Percentiles rank a stretch among this genome's conserved stretches.
Conservation (phyloP, 495 filamentous ascomycete genomes). For the Penicillium cataractarum region DNA sequence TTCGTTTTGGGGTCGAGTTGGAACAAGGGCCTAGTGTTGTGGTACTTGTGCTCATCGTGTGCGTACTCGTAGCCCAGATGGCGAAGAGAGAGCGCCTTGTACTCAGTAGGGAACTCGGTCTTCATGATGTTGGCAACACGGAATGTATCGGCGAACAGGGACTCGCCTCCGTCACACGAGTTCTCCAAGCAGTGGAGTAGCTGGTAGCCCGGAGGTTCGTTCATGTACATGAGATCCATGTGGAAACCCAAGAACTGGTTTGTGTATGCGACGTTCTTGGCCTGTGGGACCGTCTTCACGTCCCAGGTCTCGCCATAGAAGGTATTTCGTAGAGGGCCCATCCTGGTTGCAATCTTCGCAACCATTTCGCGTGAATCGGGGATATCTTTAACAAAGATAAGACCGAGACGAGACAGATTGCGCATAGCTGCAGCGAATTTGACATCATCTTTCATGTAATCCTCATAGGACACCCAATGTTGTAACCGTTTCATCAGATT, state of each 20-base stretch:
- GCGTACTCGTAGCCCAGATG: conserved; percentile 68
- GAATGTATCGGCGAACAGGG: conserved; percentile 76
- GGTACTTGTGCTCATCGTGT: conserved; percentile 64
- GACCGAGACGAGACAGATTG: conserved; percentile 59
- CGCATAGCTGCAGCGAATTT: conserved; percentile 57
- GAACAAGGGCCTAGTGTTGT: conserved; percentile 57
- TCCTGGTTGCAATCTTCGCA: conserved; percentile 64
- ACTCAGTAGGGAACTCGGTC: conserved; percentile 20
- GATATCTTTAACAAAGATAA: conserved; percentile 74
- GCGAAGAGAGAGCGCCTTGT: conserved; percentile 44
- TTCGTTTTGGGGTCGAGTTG: conserved; percentile 31
- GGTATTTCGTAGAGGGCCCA: conserved; percentile 76
- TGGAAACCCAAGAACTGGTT: conserved; percentile 77
- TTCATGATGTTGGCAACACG: conserved; percentile 58
- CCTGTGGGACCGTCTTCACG: conserved; percentile 72
- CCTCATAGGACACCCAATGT: conserved; percentile 63
- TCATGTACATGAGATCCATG: conserved; percentile 91
- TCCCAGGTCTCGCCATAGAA: conserved; percentile 94
- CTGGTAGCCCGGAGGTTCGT: conserved; percentile 76
- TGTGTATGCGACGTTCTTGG: conserved; percentile 93
- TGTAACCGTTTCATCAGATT: conserved; percentile 27
- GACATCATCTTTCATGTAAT: conserved; percentile 64
- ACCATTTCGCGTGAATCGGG: conserved; percentile 67
- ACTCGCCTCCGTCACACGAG: conserved; percentile 74
- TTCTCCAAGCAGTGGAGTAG: conserved; percentile 85